Evolutionary conservation across 306 rosid genomes (phyloP), one percentile per base, ranked within the genome.

Genomic region (Quercus aquifolioides): DNA sequence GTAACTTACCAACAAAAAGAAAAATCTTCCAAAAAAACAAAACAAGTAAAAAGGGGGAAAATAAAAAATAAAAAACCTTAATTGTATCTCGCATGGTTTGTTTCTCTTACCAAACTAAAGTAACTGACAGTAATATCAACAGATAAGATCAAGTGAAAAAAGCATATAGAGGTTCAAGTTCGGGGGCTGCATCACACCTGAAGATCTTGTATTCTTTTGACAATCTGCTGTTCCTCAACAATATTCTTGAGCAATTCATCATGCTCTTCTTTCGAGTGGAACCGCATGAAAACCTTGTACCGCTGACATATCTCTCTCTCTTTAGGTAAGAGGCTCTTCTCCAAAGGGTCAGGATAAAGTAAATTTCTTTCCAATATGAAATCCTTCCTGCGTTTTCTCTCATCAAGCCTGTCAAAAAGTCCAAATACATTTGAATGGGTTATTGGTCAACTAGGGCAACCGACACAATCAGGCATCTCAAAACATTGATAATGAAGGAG

Each of bases 361-460:
- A 94, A 85, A 84, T 92, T 84, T 82, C 97, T 89, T 82, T 91
- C 97, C 59, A 92, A 86, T 78, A 94, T 72, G 73, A 92, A 92
- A 26, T 84, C 78, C 88, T 91, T 92, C 76, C 98, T 91, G 64
- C 87, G 89, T 83, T 92, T 92, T 78, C 98, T 85, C 82, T 89
- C 98, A 83, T 94, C 92, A 86, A 94, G 91, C 90, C 97, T 94
- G 93, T 74, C 84, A 79, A 92, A 21, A 81, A 78, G 79, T 84
- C 69, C 58, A 67, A 58, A 25, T 28, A 68, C 54, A 60, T 60
- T 20, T 58, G 57, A 33, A 80, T 65, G 3, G 78, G 74, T 55
- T 26, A 52, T 70, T 72, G 60, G 51, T 49, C 54, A 49, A 49
- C 17, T 12, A 49, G 54, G 54, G 54, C 54, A 49, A 49, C 54